phyloP scores from a whole-genome alignment of 805 yeast genomes.

The Hanseniaspora guilliermondii region DNA sequence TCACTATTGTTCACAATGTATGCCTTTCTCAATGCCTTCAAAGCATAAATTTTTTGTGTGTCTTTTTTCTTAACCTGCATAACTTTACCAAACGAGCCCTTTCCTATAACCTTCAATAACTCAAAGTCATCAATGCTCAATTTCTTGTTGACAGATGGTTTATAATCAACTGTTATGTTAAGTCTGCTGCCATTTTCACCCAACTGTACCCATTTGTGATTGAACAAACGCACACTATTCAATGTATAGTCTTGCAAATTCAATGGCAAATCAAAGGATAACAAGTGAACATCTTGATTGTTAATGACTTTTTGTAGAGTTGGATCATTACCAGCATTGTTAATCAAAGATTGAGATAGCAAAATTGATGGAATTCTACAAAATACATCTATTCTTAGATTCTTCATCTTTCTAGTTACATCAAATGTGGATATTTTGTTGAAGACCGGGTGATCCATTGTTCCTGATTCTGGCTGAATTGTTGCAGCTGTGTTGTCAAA shows the following conservation, averaged over 20 bases:
- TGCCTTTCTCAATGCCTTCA: conserved; percentile 85
- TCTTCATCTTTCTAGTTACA: conserved; percentile 51
- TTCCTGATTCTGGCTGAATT: conserved; percentile 75
- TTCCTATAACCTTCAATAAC: conserved; percentile 86
- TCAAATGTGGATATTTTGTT: conserved; percentile 86
- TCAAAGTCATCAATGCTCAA: conserved; percentile 86
- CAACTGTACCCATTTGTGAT: conserved; percentile 46
- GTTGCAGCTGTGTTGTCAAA: conserved; percentile 89
- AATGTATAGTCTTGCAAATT: conserved; percentile 39
- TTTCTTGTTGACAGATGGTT: conserved; percentile 52
- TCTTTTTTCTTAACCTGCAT: conserved; percentile 97
- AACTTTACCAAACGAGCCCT: conserved; percentile 96
- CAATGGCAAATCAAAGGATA: conserved; percentile 54
- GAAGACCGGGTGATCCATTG: conserved; percentile 67
- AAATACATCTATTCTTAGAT: conserved; percentile 64
- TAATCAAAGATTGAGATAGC: conserved; percentile 33
- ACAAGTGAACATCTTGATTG: conserved; percentile 62
- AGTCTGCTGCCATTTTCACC: conserved; percentile 33
- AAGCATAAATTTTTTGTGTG: conserved; percentile 85
- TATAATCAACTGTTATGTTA: conserved; percentile 54
- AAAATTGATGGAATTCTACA: conserved; percentile 61
- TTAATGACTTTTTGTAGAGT: conserved; percentile 29
- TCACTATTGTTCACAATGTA: conserved; percentile 90
- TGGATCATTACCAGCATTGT: conserved; percentile 22
- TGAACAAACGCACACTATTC: conserved; percentile 44